phyloP scores from a whole-genome alignment of 805 yeast genomes.

The Kodamaea neixiangensis region DNA sequence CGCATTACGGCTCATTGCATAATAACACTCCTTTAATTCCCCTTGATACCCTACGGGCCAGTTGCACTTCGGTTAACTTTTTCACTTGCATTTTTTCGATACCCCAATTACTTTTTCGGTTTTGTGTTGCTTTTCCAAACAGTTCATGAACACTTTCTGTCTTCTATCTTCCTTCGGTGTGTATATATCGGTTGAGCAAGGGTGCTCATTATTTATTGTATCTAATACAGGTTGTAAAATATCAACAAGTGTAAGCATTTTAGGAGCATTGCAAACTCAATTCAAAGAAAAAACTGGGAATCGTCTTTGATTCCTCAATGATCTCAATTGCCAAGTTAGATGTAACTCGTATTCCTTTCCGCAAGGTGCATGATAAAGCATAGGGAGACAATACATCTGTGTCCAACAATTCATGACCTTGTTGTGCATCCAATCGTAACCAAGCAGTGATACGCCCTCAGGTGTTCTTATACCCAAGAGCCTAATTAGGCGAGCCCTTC shows the following conservation, averaged over 20 bases:
- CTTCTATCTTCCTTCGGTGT: constrained; percentile 4
- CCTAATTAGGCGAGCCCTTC: background rate
- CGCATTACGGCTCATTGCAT: constrained; percentile 1
- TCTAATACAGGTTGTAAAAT: constrained; percentile 3
- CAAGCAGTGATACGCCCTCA: background rate
- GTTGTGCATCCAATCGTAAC: background rate
- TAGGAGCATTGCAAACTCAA: too few relatives aligned
- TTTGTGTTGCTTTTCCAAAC: background rate
- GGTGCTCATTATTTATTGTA: constrained; percentile 4
- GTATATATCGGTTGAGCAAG: constrained; percentile 2
- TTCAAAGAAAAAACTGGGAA: too few relatives aligned
- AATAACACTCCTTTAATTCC: constrained; percentile 5
- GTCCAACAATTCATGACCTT: background rate
- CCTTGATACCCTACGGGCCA: constrained; percentile 1
- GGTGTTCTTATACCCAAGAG: background rate
- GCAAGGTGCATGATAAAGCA: background rate
- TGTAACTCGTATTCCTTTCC: background rate
- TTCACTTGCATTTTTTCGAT: constrained; percentile 8
- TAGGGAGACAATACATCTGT: background rate
- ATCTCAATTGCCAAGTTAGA: background rate
- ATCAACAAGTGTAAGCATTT: background rate
- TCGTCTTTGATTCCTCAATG: too few relatives aligned
- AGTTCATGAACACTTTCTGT: background rate
- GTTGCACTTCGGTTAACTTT: constrained; percentile 13
- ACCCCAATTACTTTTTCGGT: constrained; percentile 7